Evolutionary conservation across 2,329 filamentous ascomycete genomes (phyloP).

Genomic region (Cercospora janseana): DNA sequence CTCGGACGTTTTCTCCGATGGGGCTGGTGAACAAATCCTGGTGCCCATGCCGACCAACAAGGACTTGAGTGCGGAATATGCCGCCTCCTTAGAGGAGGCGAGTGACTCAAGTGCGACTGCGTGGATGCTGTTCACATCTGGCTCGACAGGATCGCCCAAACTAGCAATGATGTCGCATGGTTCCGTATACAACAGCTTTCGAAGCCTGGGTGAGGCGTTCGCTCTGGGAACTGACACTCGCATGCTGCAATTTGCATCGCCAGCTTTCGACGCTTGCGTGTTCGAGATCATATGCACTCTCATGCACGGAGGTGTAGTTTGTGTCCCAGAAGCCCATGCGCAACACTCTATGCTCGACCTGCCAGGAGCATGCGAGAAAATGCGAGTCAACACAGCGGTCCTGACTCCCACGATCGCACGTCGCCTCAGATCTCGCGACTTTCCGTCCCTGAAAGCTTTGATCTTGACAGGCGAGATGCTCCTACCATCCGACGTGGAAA

Average conservation of each 20-base stretch:
- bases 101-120: neutral
- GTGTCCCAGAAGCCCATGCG: constrained; percentile 5
- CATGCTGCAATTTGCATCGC: constrained; percentile 17
- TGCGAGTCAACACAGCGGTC: neutral
- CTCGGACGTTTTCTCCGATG: neutral
- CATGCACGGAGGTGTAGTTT: constrained; percentile 18
- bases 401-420: neutral
- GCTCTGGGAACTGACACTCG: constrained; percentile 3
- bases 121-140: constrained; percentile 16
- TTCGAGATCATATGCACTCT: constrained; percentile 21
- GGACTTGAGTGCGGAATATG: neutral
- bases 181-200: neutral
- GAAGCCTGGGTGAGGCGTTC: neutral
- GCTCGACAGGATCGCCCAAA: constrained; percentile 20
- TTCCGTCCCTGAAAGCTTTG: neutral
- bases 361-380: neutral
- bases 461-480: neutral
- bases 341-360: neutral
- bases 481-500: neutral
- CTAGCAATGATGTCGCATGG: constrained; percentile 11
- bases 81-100: neutral
- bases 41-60: neutral
- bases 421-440: neutral
- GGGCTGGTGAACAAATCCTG: neutral
- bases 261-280: constrained; percentile 16